These are phyloP conservation scores for Bacidia rubella DNA, from an alignment of 495 filamentous ascomycete species.

Conservation along the genomic window DNA sequence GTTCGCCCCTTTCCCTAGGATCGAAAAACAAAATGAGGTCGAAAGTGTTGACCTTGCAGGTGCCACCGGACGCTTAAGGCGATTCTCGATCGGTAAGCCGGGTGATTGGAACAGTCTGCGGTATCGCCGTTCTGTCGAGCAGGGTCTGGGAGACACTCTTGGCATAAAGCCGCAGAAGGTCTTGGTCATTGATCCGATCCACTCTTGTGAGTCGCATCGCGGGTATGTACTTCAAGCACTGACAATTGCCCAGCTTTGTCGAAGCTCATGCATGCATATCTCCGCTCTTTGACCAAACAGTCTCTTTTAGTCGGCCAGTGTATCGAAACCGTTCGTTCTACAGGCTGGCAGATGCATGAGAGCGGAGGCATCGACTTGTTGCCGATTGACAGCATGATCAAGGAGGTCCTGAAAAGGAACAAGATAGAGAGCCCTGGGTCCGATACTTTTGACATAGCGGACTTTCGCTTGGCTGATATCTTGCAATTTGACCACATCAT, in stretches of 20 bases:
- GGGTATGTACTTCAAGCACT: too few relatives aligned
- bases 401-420: not conserved
- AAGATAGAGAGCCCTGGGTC: not conserved
- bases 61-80: not conserved
- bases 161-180: not conserved
- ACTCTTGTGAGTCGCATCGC: not conserved
- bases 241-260: not conserved
- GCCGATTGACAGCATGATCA: not conserved
- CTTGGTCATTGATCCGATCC: not conserved
- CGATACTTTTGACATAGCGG: not conserved
- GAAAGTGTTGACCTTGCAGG: not conserved
- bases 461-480: not conserved
- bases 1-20: not conserved
- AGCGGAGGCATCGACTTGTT: not conserved
- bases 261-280: not conserved
- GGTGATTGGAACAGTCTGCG: not conserved
- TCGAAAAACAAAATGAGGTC: not conserved
- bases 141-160: not conserved
- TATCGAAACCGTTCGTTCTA: not conserved
- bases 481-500: slow-evolving; percentile 6
- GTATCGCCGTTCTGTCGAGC: not conserved
- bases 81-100: not conserved
- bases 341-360: not conserved
- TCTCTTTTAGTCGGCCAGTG: not conserved
- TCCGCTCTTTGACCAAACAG: not conserved